phyloP scores from a whole-genome alignment of 192 early-diverging fungal species.

The Backusella australiensis region DNA sequence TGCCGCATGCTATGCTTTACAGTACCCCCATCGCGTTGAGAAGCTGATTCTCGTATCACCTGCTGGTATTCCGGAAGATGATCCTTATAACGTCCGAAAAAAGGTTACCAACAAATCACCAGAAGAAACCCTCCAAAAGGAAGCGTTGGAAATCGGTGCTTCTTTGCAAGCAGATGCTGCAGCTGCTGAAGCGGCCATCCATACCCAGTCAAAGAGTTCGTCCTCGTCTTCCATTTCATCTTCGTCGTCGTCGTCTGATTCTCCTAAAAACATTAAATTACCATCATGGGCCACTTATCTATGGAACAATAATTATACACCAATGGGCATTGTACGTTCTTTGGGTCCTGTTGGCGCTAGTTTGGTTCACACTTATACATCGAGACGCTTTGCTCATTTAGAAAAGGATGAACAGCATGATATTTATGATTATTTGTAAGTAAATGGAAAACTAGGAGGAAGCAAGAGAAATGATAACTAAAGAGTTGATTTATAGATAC shows the following conservation, averaged over 20 bases:
- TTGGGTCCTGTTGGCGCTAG: slow-evolving; percentile 75
- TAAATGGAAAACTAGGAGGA: neutral
- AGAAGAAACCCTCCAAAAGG: slow-evolving; percentile 27
- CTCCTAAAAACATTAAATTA: neutral
- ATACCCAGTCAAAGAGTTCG: neutral
- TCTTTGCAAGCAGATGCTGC: slow-evolving; percentile 28
- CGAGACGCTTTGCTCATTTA: slow-evolving; percentile 63
- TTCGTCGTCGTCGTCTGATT: neutral
- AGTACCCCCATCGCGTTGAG: slow-evolving; percentile 83
- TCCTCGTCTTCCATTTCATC: neutral
- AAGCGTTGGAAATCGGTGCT: slow-evolving; percentile 23
- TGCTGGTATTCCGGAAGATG: slow-evolving; percentile 51
- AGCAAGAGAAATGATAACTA: neutral
- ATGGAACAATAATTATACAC: slow-evolving; percentile 81
- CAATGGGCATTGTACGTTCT: slow-evolving; percentile 74
- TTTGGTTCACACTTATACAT: slow-evolving; percentile 54
- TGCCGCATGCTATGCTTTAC: slow-evolving; percentile 78
- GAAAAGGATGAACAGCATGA: slow-evolving; percentile 61
- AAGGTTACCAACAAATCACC: slow-evolving; percentile 4
- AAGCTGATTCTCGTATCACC: slow-evolving; percentile 88
- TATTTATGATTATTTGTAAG: slow-evolving; percentile 74
- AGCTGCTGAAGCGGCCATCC: neutral
- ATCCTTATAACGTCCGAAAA: slow-evolving; percentile 9
- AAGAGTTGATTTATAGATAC: slow-evolving; percentile 35
- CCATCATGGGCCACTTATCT: slow-evolving; percentile 34